Conservation (phyloP, 1,284 basidiomycete species). For the Cutaneotrichosporon spelunceum region DNA sequence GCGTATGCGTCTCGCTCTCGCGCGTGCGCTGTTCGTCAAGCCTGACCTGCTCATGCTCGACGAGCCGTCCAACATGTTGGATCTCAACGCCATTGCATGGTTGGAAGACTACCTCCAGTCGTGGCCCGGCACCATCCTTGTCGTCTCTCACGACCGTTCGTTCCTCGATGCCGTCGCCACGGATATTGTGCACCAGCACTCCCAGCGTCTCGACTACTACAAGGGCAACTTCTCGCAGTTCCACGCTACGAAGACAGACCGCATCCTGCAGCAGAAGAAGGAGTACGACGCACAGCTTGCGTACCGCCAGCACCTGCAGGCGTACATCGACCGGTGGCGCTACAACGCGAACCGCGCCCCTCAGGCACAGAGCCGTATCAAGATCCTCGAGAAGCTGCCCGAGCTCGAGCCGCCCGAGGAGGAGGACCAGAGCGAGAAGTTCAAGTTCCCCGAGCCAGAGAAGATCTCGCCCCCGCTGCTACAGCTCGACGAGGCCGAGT, state of each 20-base stretch:
- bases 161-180: slow-evolving; percentile 97
- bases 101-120: slow-evolving; percentile 92
- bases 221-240: slow-evolving; percentile 96
- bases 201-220: slow-evolving; percentile 82
- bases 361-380: slow-evolving; percentile 95
- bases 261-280: slow-evolving; percentile 82
- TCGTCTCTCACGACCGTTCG: slow-evolving; percentile 97
- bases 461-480: slow-evolving; percentile 96
- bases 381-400: slow-evolving; percentile 96
- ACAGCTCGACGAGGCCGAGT: slow-evolving; percentile 86
- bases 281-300: slow-evolving; percentile 95
- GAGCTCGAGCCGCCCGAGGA: slow-evolving; percentile 87
- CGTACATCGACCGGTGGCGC: slow-evolving; percentile 95
- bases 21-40: slow-evolving; percentile 94
- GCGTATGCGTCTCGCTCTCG: slow-evolving; percentile 97
- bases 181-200: slow-evolving; percentile 96
- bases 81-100: slow-evolving; percentile 60
- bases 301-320: slow-evolving; percentile 87
- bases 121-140: slow-evolving; percentile 89
- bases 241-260: slow-evolving; percentile 96
- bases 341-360: slow-evolving; percentile 90
- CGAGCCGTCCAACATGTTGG: slow-evolving; percentile 87
- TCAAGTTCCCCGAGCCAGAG: slow-evolving; percentile 90
- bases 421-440: slow-evolving; percentile 80
- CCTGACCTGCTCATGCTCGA: slow-evolving; percentile 75